Evolutionary conservation across 441 rosid species (phyloP).

Genomic region (Melastoma candidum): DNA sequence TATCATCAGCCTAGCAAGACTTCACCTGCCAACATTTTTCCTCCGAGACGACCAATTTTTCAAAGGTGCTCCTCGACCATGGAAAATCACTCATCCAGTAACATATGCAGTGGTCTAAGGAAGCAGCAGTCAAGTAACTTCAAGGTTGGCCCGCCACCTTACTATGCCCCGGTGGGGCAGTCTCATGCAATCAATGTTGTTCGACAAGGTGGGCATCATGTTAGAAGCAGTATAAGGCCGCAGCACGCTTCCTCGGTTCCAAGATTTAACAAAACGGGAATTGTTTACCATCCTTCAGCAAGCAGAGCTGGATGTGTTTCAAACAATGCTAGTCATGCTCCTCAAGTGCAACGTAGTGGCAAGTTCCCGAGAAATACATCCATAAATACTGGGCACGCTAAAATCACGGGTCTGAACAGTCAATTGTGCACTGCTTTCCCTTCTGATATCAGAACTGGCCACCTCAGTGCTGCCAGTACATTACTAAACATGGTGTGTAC

Average conservation of each 20-base stretch:
- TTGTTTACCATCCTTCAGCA: constrained; percentile 10
- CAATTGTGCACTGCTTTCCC: background rate
- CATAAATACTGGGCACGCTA: constrained; percentile 14
- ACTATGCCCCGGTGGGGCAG: constrained; percentile 15
- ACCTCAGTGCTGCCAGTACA: no score
- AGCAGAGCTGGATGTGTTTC: constrained; percentile 20
- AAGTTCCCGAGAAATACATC: constrained; percentile 14
- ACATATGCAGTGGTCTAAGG: no score
- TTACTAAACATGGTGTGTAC: no score
- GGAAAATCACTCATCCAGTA: no score
- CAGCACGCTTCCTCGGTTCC: constrained; percentile 21
- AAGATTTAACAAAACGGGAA: constrained; percentile 20
- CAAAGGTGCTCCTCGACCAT: no score
- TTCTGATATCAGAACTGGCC: no score
- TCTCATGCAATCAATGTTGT: constrained; percentile 18
- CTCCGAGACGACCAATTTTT: no score
- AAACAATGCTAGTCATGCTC: constrained; percentile 16
- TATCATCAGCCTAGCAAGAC: constrained; percentile 12
- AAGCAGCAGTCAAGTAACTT: constrained; percentile 18
- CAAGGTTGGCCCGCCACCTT: constrained; percentile 19
- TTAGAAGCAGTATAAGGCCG: constrained; percentile 14
- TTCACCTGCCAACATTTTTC: background rate
- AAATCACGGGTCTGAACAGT: constrained; percentile 12
- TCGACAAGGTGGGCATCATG: constrained; percentile 24
- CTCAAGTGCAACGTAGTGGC: constrained; percentile 15